Evolutionary conservation across 306 rosid genomes (phyloP).

Genomic region (Casuarina cunninghamiana): DNA sequence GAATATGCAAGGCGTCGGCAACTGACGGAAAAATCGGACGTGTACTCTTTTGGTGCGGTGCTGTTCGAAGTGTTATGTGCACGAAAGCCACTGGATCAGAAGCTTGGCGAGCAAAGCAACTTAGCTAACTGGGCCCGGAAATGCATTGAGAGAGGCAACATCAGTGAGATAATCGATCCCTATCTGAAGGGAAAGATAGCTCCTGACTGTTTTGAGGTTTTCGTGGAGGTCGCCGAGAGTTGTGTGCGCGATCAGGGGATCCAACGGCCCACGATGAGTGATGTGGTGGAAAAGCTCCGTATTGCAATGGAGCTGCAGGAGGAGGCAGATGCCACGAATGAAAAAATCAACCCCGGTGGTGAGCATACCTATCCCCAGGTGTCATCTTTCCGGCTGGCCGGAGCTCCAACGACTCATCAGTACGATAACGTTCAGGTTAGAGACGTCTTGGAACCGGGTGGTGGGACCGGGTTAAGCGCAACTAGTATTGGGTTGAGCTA

Average conservation of each 20-base stretch:
- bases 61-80: slow-evolving; percentile 27
- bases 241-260: slow-evolving; percentile 49
- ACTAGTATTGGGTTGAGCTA: background rate
- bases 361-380: background rate
- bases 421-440: background rate
- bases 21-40: slow-evolving; percentile 6
- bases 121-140: slow-evolving; percentile 18
- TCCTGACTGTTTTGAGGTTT: slow-evolving; percentile 33
- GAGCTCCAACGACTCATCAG: background rate
- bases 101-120: background rate
- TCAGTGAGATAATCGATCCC: slow-evolving; percentile 34
- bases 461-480: background rate
- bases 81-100: background rate
- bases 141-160: slow-evolving; percentile 21
- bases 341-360: background rate
- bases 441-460: background rate
- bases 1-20: slow-evolving; percentile 8
- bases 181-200: too few species aligned
- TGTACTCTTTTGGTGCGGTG: slow-evolving; percentile 23
- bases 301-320: slow-evolving; percentile 40
- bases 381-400: background rate
- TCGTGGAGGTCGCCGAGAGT: slow-evolving; percentile 35
- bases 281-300: slow-evolving; percentile 54
- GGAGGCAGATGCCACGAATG: background rate
- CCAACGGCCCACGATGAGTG: slow-evolving; percentile 45